Evolutionary conservation across 768 basidiomycete species (phyloP).

Genomic region (Termitomyces heimii): DNA sequence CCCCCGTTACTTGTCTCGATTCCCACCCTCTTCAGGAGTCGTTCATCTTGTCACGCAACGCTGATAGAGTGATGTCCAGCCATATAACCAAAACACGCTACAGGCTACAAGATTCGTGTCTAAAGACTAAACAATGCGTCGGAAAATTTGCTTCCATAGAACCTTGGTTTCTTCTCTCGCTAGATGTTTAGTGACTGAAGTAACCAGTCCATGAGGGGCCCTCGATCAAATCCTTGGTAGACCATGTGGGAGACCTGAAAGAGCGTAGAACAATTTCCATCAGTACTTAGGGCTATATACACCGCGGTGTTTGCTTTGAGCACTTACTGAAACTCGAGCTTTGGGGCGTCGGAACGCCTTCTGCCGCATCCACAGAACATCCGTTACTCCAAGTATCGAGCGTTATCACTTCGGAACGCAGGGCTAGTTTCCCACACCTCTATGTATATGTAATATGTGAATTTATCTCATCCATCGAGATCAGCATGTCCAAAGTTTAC

Average conservation of each 20-base stretch:
- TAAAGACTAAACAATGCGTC: background rate
- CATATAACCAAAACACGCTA: background rate
- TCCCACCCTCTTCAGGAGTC: too few relatives aligned
- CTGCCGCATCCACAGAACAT: background rate
- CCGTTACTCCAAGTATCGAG: background rate
- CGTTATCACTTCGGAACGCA: background rate
- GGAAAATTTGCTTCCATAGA: background rate
- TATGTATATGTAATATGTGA: background rate
- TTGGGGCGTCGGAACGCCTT: background rate
- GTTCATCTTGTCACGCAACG: background rate
- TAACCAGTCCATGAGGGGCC: background rate
- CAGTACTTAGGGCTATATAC: background rate
- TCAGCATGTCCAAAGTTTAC: constrained; percentile 16
- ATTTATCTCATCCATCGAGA: background rate
- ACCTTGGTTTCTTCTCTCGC: background rate
- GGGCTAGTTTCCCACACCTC: background rate
- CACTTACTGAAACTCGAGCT: background rate
- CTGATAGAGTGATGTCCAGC: background rate
- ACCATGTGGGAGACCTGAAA: background rate
- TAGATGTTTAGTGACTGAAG: background rate
- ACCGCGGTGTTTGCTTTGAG: background rate
- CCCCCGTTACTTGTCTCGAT: background rate
- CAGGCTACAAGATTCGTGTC: background rate
- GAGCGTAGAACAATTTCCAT: background rate
- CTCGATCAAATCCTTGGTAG: background rate